Base-by-base conservation (phyloP, 2,329 filamentous ascomycete species). In the Mollisia scopiformis region DNA sequence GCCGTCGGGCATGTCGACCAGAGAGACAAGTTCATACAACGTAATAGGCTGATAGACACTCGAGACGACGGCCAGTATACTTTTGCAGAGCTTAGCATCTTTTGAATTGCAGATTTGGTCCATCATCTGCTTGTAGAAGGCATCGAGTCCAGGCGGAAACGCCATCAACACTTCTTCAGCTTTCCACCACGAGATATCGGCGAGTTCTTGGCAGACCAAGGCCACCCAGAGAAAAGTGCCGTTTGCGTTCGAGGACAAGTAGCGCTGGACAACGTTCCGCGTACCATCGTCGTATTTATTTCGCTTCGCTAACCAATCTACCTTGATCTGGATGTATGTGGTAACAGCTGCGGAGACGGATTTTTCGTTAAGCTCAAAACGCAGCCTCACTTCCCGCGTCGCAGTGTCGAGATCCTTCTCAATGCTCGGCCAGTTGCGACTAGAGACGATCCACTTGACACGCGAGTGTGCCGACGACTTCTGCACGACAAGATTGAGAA, bases 311-410 rank as follows among this genome's bases (percentile, higher is more conserved):
- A 64, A 56, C 46, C 56, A 13, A 56, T 8, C n/a, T 47, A 57
- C 57, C 37, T 62, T 60, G 31, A 50, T 23, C 46, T 71, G 64
- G 6, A 71, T 54, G 21, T 58, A 61, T 13, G 33, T 61, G 28
- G 59, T 70, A 0, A 80, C 75, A 19, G 77, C 76, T 0, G 57
- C 25, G 2, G 73, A 71, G 11, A 79, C 65, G 1, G 69, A 71
- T 0, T 72, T 58, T 16, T 68, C 30, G 59, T 79, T 80, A 5
- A 78, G 66, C 55, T 80, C 71, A 37, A 68, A 57, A 55, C 51
- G 14, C 10, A 62, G 37, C 21, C 31, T 28, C 11, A 54, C 19
- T 28, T 61, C 54, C 35, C 39, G 16, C n/a, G 51, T 30, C 2
- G 39, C 35, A 33, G 30, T 49, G 11, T 39, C 5, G 41, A 65